These are phyloP conservation scores for Amauroascus niger DNA, from an alignment of 2,329 filamentous ascomycete species.

Conservation along the genomic window DNA sequence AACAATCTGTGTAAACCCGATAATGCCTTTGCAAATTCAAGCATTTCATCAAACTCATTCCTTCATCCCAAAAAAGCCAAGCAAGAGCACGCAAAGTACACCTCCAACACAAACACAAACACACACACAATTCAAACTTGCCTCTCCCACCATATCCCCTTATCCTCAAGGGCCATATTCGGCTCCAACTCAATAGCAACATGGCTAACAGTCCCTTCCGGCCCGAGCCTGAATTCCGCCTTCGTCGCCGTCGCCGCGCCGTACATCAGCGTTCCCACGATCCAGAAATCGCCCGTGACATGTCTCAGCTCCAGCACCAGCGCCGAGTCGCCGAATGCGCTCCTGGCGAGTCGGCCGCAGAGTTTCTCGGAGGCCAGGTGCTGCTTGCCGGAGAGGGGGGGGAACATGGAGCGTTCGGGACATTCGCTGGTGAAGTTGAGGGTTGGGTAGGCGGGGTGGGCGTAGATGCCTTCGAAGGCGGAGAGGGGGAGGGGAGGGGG, in stretches of 20 bases:
- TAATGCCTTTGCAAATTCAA: too few species aligned
- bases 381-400: background rate
- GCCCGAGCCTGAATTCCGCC: conserved; percentile 8
- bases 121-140: background rate
- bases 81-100: too few species aligned
- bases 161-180: conserved; percentile 9
- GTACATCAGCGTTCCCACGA: conserved; percentile 12
- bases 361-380: conserved; percentile 3
- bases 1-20: background rate
- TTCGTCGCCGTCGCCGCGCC: conserved; percentile 10
- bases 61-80: too few species aligned
- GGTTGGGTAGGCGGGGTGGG: conserved; percentile 12
- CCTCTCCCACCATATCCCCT: conserved; percentile 12
- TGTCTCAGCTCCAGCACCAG: conserved; percentile 9
- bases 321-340: conserved; percentile 7
- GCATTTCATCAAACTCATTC: too few species aligned
- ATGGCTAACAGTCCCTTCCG: conserved; percentile 6
- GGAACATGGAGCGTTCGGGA: conserved; percentile 6
- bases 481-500: conserved; percentile 8
- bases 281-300: conserved; percentile 12
- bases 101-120: background rate
- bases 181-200: conserved; percentile 12
- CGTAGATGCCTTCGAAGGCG: conserved; percentile 7
- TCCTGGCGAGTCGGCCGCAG: conserved; percentile 8
- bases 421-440: conserved; percentile 9